These are phyloP conservation scores for Rhizophora mangle DNA, from an alignment of 345 rosid genomes.

Conservation along the genomic window DNA sequence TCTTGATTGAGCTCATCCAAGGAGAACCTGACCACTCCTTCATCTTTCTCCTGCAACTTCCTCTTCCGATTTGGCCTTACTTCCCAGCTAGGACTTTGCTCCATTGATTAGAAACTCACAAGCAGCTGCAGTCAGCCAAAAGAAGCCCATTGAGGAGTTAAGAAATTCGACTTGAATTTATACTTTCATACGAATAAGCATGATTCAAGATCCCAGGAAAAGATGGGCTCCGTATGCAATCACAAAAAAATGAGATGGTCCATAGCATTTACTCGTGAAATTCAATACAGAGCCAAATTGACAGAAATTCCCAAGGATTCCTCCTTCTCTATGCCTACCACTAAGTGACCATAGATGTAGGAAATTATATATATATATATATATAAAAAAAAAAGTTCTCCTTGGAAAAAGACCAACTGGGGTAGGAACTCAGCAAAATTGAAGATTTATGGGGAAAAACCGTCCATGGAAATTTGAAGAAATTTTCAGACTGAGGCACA, in stretches of 20 bases:
- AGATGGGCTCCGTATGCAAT: background rate
- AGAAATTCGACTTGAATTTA: background rate
- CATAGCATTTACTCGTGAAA: conserved; percentile 7
- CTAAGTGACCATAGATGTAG: too few relatives aligned
- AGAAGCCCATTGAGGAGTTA: background rate
- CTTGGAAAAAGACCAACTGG: too few relatives aligned
- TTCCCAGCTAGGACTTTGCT: conserved; percentile 17
- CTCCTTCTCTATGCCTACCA: background rate
- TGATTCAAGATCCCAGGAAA: too few relatives aligned
- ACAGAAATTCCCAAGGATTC: background rate
- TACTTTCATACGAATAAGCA: background rate
- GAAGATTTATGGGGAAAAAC: background rate
- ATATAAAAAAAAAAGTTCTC: too few relatives aligned
- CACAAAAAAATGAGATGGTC: conserved; percentile 1
- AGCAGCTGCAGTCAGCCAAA: conserved; percentile 19
- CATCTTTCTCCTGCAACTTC: conserved; percentile 39
- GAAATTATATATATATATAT: too few relatives aligned
- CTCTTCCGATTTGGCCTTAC: conserved; percentile 48
- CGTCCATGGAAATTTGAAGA: background rate
- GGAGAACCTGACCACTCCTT: conserved; percentile 30
- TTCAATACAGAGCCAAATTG: background rate
- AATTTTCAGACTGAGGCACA: background rate
- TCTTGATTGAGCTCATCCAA: conserved; percentile 74
- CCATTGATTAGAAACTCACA: conserved; percentile 28
- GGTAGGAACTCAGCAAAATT: background rate